Conservation (phyloP, 73 alveolate genomes). For the Stentor coeruleus region DNA sequence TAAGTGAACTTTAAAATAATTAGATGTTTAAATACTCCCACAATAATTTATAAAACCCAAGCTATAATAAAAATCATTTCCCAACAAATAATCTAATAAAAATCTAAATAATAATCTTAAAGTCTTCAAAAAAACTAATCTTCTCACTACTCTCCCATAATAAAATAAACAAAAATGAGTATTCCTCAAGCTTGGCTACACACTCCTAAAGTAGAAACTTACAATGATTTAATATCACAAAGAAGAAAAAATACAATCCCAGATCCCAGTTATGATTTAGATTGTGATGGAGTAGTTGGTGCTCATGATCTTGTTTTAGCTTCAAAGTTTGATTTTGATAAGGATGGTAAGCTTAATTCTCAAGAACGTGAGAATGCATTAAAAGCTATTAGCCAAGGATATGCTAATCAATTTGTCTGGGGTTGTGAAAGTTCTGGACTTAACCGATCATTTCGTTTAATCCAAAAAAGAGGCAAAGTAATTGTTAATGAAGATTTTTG, state of each 20-base stretch:
- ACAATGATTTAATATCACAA: too few relatives aligned
- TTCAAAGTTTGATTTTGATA: constrained; percentile 55
- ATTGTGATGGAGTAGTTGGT: constrained; percentile 70
- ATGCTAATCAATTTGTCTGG: constrained; percentile 4
- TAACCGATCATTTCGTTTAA: not conserved
- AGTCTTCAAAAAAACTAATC: too few relatives aligned
- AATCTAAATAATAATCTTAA: too few relatives aligned
- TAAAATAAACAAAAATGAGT: too few relatives aligned
- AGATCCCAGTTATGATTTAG: constrained; percentile 65
- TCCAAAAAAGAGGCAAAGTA: not conserved
- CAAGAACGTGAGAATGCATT: constrained; percentile 55
- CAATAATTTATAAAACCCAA: too few relatives aligned
- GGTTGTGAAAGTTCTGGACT: constrained; percentile 22
- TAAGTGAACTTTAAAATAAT: too few relatives aligned
- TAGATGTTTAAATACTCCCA: too few relatives aligned
- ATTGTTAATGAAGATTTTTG: not conserved
- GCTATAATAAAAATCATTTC: too few relatives aligned
- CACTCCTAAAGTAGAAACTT: too few relatives aligned
- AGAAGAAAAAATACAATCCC: constrained; percentile 63
- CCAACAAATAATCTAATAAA: too few relatives aligned
- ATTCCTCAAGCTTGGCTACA: too few relatives aligned
- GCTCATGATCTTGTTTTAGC: constrained; percentile 62
- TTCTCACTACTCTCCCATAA: too few relatives aligned
- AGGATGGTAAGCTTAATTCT: constrained; percentile 66
- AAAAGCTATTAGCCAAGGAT: constrained; percentile 29